A percentile compares a stretch with the other conserved stretches of the same genome.
Conservation (phyloP, 2,329 filamentous ascomycete genomes). For the Apiospora aurea region DNA sequence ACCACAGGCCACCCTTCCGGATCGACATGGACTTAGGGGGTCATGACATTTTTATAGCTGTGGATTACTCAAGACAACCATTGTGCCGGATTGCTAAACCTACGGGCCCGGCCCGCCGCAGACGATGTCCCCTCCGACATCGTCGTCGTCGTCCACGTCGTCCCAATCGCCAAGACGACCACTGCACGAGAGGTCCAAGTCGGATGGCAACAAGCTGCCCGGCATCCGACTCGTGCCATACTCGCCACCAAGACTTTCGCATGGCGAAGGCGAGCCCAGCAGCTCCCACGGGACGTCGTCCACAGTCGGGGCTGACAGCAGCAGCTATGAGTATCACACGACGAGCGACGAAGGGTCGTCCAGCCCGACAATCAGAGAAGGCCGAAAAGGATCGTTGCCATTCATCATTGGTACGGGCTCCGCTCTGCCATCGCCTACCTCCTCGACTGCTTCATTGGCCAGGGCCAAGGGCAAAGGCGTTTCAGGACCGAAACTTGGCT, state of each 20-base stretch:
- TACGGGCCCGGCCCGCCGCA: constrained; percentile 34
- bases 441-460: constrained; percentile 44
- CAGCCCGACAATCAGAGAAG: constrained; percentile 34
- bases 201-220: constrained; percentile 50
- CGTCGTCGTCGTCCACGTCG: constrained; percentile 39
- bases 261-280: constrained; percentile 35
- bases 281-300: constrained; percentile 32
- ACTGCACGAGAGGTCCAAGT: constrained; percentile 49
- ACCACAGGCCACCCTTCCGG: constrained; percentile 5
- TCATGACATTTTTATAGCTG: constrained; percentile 22
- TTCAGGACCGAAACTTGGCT: constrained; percentile 54
- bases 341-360: constrained; percentile 31
- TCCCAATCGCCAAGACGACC: constrained; percentile 40
- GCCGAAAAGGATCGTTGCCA: constrained; percentile 19
- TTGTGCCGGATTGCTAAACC: constrained; percentile 6
- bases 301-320: constrained; percentile 31
- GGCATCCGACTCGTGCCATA: constrained; percentile 59
- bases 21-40: constrained; percentile 15
- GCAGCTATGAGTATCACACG: constrained; percentile 25
- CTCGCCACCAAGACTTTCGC: constrained; percentile 49
- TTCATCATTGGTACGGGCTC: constrained; percentile 34
- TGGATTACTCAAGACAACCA: constrained; percentile 14
- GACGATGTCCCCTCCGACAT: constrained; percentile 43
- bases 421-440: constrained; percentile 44
- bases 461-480: constrained; percentile 47